These are phyloP conservation scores for Schizosaccharomyces octosporus DNA, from an alignment of 805 yeast genomes.

Conservation along the genomic window DNA sequence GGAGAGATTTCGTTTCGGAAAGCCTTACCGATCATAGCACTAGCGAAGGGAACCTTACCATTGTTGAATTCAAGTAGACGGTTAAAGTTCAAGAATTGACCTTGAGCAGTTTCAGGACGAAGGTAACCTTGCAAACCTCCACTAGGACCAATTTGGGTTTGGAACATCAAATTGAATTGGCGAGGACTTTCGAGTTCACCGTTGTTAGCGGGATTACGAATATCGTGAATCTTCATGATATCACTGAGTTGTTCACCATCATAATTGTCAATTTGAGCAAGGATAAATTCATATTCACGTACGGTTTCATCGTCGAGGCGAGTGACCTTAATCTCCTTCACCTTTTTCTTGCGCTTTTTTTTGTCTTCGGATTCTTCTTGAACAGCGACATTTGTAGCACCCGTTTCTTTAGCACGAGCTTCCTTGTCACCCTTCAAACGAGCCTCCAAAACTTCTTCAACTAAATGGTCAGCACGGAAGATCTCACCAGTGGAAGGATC, in stretches of 20 bases:
- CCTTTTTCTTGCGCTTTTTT: constrained; percentile 86
- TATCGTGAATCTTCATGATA: constrained; percentile 55
- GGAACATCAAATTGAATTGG: constrained; percentile 96
- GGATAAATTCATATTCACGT: constrained; percentile 56
- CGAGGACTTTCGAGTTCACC: constrained; percentile 69
- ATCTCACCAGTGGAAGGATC: constrained; percentile 92
- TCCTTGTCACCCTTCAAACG: constrained; percentile 91
- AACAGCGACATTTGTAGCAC: constrained; percentile 3
- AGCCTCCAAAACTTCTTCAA: constrained; percentile 90
- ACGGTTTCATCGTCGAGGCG: constrained; percentile 64
- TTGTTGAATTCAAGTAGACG: constrained; percentile 86
- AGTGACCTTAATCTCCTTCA: constrained; percentile 66
- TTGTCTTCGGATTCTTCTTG: constrained; percentile 45
- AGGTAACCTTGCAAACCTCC: constrained; percentile 86
- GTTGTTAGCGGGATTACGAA: constrained; percentile 77
- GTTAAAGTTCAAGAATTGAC: constrained; percentile 87
- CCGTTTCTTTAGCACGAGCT: constrained; percentile 58
- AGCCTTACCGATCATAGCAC: constrained; percentile 94
- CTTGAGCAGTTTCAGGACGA: constrained; percentile 99
- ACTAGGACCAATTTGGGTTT: constrained; percentile 96
- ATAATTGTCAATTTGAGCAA: constrained; percentile 79
- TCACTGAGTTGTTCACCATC: constrained; percentile 84
- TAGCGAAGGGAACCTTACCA: constrained; percentile 95
- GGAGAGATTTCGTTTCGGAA: constrained; percentile 98
- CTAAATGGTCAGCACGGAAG: constrained; percentile 93